Evolutionary conservation across 2,329 filamentous ascomycete genomes (phyloP).

Genomic region (Xylariaceae sp.): DNA sequence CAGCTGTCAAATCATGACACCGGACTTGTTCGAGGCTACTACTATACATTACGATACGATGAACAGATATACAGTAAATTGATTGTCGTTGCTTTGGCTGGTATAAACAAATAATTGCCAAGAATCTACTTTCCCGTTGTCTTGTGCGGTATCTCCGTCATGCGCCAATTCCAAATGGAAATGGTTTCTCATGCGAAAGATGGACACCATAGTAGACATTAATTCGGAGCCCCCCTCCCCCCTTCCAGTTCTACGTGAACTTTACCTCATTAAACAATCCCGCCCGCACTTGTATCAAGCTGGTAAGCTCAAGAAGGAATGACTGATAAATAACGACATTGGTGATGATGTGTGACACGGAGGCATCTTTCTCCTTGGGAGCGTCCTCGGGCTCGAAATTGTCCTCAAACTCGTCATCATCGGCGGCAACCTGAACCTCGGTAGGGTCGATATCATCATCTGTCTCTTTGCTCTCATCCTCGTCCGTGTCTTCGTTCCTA

Average conservation of each 20-base stretch:
- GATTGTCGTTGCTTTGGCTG: not conserved
- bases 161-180: not conserved
- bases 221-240: not conserved
- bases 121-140: not conserved
- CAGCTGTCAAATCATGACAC: too few relatives aligned
- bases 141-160: not conserved
- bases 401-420: conserved; percentile 26
- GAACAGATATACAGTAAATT: not conserved
- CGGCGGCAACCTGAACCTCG: conserved; percentile 24
- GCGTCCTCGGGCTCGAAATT: conserved; percentile 25
- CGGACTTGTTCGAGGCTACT: too few relatives aligned
- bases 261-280: conserved; percentile 71
- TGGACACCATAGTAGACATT: conserved; percentile 1
- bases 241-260: conserved; percentile 39
- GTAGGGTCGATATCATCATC: conserved; percentile 25
- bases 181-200: conserved; percentile 8
- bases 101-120: not conserved
- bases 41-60: not conserved
- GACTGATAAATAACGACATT: conserved; percentile 76
- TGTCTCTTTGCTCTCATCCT: conserved; percentile 24
- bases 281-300: conserved; percentile 67
- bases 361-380: conserved; percentile 44
- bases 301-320: conserved; percentile 71
- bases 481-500: conserved; percentile 23
- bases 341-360: conserved; percentile 71